A percentile compares a stretch with the other conserved stretches of the same genome.
These are phyloP conservation scores for Mycena haematopus DNA, from an alignment of 768 basidiomycete species.

Conservation along the genomic window DNA sequence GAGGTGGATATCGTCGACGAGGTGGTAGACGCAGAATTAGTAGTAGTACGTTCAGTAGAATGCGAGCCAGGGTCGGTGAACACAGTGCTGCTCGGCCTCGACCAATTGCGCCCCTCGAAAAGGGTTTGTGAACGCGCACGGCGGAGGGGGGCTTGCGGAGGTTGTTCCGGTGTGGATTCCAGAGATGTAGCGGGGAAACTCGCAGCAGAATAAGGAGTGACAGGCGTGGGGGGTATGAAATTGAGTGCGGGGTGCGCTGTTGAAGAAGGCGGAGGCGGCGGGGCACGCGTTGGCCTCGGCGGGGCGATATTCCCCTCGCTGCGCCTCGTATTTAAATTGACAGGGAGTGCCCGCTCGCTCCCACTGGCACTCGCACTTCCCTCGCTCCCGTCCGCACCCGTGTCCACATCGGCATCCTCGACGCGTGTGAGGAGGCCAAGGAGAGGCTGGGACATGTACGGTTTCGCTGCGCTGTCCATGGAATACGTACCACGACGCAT, in stretches of 20 bases:
- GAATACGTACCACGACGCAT: constrained; percentile 40
- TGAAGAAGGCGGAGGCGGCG: constrained; percentile 10
- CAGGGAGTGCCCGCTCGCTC: constrained; percentile 1
- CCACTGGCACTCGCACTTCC: constrained; percentile 34
- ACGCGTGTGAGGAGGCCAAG: constrained; percentile 37
- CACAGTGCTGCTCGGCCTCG: constrained; percentile 17
- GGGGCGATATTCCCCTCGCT: neutral
- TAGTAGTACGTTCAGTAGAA: neutral
- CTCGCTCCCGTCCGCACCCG: constrained; percentile 30
- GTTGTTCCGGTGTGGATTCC: neutral
- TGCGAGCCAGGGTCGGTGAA: neutral
- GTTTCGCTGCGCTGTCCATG: constrained; percentile 43
- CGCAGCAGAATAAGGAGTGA: neutral
- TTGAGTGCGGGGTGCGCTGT: neutral
- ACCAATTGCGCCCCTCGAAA: constrained; percentile 11
- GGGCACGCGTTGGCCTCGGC: constrained; percentile 22
- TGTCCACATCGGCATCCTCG: constrained; percentile 31
- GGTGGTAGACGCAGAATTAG: neutral
- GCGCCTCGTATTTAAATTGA: neutral
- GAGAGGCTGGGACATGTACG: constrained; percentile 55
- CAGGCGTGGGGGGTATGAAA: constrained; percentile 9
- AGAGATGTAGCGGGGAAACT: too few relatives aligned
- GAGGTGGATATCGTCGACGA: neutral
- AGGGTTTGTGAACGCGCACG: constrained; percentile 23
- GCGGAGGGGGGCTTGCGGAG: constrained; percentile 27